Evolutionary conservation across 441 rosid species (phyloP).

Genomic region (Gossypium aridum): DNA sequence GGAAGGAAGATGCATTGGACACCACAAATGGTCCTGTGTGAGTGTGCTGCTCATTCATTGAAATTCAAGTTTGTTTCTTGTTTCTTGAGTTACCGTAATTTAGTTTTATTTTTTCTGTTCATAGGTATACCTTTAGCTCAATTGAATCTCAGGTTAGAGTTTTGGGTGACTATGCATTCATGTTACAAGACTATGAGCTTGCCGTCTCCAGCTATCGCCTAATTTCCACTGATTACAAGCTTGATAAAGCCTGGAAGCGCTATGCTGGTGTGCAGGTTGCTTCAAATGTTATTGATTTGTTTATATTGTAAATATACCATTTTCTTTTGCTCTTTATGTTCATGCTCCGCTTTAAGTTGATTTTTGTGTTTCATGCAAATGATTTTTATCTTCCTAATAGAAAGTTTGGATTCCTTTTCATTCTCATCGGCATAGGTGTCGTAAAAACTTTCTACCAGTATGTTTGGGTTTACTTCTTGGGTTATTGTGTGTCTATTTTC

Average conservation of each 20-base stretch:
- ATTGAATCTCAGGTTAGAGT: constrained; percentile 94
- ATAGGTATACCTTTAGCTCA: constrained; percentile 90
- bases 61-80: not conserved
- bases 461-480: not conserved
- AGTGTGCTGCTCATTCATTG: constrained; percentile 23
- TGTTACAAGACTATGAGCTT: constrained; percentile 95
- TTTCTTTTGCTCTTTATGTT: not conserved
- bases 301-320: not conserved
- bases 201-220: constrained; percentile 92
- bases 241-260: constrained; percentile 97
- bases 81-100: constrained; percentile 17
- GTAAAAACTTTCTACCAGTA: not conserved
- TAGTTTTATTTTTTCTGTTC: constrained; percentile 24
- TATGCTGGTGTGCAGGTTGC: constrained; percentile 98
- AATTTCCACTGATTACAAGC: constrained; percentile 93
- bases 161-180: constrained; percentile 96
- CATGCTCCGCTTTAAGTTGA: not conserved
- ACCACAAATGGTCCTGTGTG: constrained; percentile 64
- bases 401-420: not conserved
- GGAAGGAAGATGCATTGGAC: constrained; percentile 76
- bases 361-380: constrained; percentile 7
- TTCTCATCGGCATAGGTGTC: not conserved
- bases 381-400: not conserved
- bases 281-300: constrained; percentile 22
- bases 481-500: not conserved